These are phyloP conservation scores for Aspergillus bridgeri DNA, from an alignment of 495 filamentous ascomycete genomes.

Conservation along the genomic window DNA sequence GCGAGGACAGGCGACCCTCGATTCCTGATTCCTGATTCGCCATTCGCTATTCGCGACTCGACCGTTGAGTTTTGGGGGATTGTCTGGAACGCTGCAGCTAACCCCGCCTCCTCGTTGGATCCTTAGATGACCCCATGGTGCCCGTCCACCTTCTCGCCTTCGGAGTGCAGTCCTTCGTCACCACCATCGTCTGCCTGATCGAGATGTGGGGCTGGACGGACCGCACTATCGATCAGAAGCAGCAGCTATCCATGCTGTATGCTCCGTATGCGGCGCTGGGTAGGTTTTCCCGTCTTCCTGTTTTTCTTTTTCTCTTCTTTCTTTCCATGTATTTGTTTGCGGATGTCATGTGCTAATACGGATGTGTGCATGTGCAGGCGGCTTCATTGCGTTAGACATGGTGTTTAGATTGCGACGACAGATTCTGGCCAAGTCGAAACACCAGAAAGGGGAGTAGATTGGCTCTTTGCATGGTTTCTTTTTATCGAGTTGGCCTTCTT, in stretches of 20 bases:
- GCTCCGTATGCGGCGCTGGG: constrained; percentile 69
- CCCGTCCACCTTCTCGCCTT: constrained; percentile 69
- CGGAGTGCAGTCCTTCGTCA: constrained; percentile 65
- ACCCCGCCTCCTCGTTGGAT: background rate
- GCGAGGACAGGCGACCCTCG: no score
- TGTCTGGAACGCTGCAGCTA: background rate
- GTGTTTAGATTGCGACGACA: constrained; percentile 37
- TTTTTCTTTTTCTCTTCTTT: background rate
- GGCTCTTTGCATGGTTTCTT: background rate
- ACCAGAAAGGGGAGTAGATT: constrained; percentile 35
- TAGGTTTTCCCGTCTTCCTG: constrained; percentile 40
- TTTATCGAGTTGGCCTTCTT: background rate
- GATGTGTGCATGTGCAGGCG: constrained; percentile 30
- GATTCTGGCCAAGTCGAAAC: constrained; percentile 34
- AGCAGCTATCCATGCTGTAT: constrained; percentile 61
- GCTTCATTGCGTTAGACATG: constrained; percentile 56
- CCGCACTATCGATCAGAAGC: constrained; percentile 50
- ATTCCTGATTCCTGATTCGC: no score
- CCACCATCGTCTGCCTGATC: constrained; percentile 66
- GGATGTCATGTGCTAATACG: background rate
- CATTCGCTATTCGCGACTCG: no score
- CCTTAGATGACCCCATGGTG: constrained; percentile 52
- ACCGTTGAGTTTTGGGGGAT: no score
- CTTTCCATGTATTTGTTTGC: background rate
- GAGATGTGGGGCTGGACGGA: constrained; percentile 58